These are phyloP conservation scores for Dioszegia aurantiaca DNA, from an alignment of 768 basidiomycete genomes.

Conservation along the genomic window DNA sequence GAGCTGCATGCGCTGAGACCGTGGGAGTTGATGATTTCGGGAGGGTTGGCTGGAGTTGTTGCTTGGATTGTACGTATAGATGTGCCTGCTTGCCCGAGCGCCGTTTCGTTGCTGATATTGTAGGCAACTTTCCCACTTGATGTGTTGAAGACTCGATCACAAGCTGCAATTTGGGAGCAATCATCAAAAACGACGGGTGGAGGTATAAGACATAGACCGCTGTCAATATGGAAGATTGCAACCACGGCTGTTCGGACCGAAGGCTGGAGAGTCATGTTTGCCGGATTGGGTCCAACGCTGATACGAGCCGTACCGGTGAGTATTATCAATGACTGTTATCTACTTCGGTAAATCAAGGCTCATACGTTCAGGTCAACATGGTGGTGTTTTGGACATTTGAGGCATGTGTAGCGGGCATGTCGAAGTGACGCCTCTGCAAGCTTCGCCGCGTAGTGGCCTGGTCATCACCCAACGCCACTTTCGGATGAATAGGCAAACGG, in stretches of 20 bases:
- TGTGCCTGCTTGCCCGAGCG: background rate
- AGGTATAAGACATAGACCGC: background rate
- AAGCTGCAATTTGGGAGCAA: slow-evolving; percentile 53
- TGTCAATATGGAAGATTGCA: slow-evolving; percentile 26
- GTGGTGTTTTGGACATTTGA: slow-evolving; percentile 51
- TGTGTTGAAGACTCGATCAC: slow-evolving; percentile 84
- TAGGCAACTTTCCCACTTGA: slow-evolving; percentile 77
- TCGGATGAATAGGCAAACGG: too few species aligned
- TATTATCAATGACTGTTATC: too few species aligned
- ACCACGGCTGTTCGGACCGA: slow-evolving; percentile 55
- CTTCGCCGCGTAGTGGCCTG: too few species aligned
- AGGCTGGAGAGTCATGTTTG: slow-evolving; percentile 69
- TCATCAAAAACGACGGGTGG: background rate
- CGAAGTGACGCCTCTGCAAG: slow-evolving; percentile 1
- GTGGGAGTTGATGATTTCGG: slow-evolving; percentile 66
- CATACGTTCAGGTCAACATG: slow-evolving; percentile 42
- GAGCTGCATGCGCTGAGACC: slow-evolving; percentile 55
- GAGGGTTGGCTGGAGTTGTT: slow-evolving; percentile 70
- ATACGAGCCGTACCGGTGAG: slow-evolving; percentile 56
- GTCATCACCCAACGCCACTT: too few species aligned
- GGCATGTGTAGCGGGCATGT: slow-evolving; percentile 43
- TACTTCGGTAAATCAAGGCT: background rate
- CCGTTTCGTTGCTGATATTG: background rate
- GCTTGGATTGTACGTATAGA: slow-evolving; percentile 62
- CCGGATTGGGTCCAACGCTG: slow-evolving; percentile 74